Base-by-base conservation (phyloP, 2,329 filamentous ascomycete genomes). In the Trichoderma atroviride region DNA sequence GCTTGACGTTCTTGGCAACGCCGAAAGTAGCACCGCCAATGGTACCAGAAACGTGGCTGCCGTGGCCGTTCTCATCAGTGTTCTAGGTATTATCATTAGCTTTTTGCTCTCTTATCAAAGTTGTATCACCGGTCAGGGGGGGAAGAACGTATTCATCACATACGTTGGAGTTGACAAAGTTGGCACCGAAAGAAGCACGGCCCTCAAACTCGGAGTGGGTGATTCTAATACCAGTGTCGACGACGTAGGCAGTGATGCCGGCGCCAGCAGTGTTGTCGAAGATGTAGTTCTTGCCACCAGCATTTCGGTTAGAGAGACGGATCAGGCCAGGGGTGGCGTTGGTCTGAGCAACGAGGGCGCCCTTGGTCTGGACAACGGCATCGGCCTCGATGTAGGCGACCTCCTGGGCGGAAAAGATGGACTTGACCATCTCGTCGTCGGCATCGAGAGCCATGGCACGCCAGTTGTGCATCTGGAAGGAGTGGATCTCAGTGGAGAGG, bases 1-100 rank as follows among this genome's bases (percentile, higher is more conserved):
- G 78, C 66, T 80, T 79, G 68, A 83, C 83, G 66, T 84, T 84
- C 80, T 89, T 89, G 74, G 88, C 86, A 5, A 90, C 87, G 71
- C 89, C 89, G 70, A 87, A 90, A 3, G 85, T 89, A 65, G 79
- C 81, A 40, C 87, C 87, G 27, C 81, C 89, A 55, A 89, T 86
- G 19, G 87, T 91, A 29, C 87, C 89, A 11, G 87, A 84, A 31
- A 89, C 87, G 79, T 91, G 89, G 68, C 83, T 88, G 52, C 89
- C 89, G 78, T 91, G 89, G 14, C 88, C 88, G 74, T 89, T 87
- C 72, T 85, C 82, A 66, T 89, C 87, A 4, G 82, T 82, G 74
- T 88, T 75, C 79, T 82, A 47, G 40, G 3, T 52, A 10, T 55
- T 19, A 35, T 14, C 35, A 57, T 73, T 53, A 73, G 69, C 52